Evolutionary conservation across 2,329 filamentous ascomycete genomes (phyloP).

Genomic region (Cladosporium sphaerospermum): DNA sequence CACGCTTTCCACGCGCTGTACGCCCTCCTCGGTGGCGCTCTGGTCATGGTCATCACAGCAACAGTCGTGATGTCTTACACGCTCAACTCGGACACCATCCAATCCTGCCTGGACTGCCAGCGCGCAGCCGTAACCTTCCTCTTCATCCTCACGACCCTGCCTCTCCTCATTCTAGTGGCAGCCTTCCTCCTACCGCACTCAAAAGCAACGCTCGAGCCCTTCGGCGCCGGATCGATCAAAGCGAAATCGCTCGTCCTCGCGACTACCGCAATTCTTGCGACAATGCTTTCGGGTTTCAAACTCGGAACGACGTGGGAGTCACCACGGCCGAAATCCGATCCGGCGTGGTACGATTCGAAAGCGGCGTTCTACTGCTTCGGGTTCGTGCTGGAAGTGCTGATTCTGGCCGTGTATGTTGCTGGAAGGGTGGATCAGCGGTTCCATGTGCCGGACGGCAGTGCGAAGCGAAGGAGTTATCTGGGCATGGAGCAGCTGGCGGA

Average conservation of each 20-base stretch:
- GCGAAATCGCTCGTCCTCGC: constrained; percentile 19
- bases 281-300: constrained; percentile 23
- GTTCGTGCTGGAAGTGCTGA: constrained; percentile 27
- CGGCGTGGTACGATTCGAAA: constrained; percentile 28
- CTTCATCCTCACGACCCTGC: constrained; percentile 19
- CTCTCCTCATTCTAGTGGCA: constrained; percentile 18
- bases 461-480: constrained; percentile 15
- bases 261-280: constrained; percentile 15
- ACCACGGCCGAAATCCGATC: constrained; percentile 19
- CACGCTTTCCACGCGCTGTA: constrained; percentile 12
- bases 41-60: constrained; percentile 27
- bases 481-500: no score
- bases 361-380: constrained; percentile 26
- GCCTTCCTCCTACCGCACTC: constrained; percentile 16
- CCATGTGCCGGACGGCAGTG: constrained; percentile 25
- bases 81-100: constrained; percentile 14
- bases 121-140: constrained; percentile 21
- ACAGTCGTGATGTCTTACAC: constrained; percentile 27
- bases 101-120: constrained; percentile 17
- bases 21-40: constrained; percentile 13
- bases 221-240: constrained; percentile 11
- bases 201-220: not conserved
- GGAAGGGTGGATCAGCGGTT: constrained; percentile 25
- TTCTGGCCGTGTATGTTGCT: constrained; percentile 23
- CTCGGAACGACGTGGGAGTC: constrained; percentile 22